phyloP scores from a whole-genome alignment of 2,329 filamentous ascomycete genomes.

The Phaeosphaeriaceae sp. region DNA sequence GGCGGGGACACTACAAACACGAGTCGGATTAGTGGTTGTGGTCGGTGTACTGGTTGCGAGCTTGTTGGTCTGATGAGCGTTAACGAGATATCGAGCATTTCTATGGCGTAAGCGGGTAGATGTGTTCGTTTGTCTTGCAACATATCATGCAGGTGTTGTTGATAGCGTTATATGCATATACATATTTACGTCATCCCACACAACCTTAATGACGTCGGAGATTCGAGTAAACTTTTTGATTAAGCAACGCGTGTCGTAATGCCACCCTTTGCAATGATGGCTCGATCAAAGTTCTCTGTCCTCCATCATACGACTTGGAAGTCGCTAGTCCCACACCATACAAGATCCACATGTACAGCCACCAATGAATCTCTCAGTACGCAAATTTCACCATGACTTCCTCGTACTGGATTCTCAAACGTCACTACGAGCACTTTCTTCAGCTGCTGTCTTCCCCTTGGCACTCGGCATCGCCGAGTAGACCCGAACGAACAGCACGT shows the following conservation, averaged over 20 bases:
- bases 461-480: background rate
- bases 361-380: background rate
- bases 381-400: background rate
- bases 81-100: background rate
- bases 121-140: too few species aligned
- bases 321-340: background rate
- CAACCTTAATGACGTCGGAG: too few species aligned
- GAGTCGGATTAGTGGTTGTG: slow-evolving; percentile 9
- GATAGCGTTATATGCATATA: too few species aligned
- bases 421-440: background rate
- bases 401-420: background rate
- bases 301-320: background rate
- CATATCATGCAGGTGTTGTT: too few species aligned
- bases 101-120: background rate
- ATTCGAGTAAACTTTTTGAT: too few species aligned
- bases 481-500: background rate
- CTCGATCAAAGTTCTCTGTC: background rate
- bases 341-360: background rate
- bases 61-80: background rate
- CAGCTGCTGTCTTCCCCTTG: background rate
- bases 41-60: slow-evolving; percentile 11
- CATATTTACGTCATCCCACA: too few species aligned
- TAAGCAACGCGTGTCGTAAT: too few species aligned
- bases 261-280: too few species aligned
- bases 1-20: slow-evolving; percentile 3